Conservation (phyloP, 345 rosid genomes). For the Streptanthus diversifolius region DNA sequence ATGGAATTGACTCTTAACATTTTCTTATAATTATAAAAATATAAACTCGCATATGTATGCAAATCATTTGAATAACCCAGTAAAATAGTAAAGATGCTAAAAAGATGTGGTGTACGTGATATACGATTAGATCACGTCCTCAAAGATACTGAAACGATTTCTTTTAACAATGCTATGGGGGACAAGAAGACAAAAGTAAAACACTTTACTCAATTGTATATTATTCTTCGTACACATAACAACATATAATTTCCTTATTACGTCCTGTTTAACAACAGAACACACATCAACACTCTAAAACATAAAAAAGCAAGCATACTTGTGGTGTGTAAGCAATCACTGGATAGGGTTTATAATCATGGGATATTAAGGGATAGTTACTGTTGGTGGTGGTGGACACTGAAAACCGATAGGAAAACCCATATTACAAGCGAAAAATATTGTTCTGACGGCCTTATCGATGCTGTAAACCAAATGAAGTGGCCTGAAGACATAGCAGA, state of each 20-base stretch:
- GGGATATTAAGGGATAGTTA: neutral
- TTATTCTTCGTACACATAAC: neutral
- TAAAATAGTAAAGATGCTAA: neutral
- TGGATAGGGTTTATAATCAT: neutral
- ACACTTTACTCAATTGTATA: neutral
- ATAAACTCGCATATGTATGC: too few relatives aligned
- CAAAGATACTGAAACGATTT: too few relatives aligned
- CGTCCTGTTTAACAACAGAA: neutral
- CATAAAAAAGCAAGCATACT: neutral
- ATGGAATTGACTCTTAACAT: too few relatives aligned
- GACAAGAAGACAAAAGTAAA: neutral
- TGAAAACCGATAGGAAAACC: conserved; percentile 29
- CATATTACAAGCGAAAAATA: conserved; percentile 28
- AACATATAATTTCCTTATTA: conserved; percentile 2
- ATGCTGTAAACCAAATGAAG: conserved; percentile 11
- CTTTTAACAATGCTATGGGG: neutral
- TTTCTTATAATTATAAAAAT: too few relatives aligned
- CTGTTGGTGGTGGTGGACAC: conserved; percentile 25
- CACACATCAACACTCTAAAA: neutral
- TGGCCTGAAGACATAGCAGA: conserved; percentile 25
- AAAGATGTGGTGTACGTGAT: neutral
- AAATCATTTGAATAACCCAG: too few relatives aligned
- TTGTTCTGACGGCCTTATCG: conserved; percentile 12
- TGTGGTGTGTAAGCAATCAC: neutral
- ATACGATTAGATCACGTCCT: neutral